phyloP scores from a whole-genome alignment of 192 early-diverging fungal species.

The Rhizophagus prolifer region DNA sequence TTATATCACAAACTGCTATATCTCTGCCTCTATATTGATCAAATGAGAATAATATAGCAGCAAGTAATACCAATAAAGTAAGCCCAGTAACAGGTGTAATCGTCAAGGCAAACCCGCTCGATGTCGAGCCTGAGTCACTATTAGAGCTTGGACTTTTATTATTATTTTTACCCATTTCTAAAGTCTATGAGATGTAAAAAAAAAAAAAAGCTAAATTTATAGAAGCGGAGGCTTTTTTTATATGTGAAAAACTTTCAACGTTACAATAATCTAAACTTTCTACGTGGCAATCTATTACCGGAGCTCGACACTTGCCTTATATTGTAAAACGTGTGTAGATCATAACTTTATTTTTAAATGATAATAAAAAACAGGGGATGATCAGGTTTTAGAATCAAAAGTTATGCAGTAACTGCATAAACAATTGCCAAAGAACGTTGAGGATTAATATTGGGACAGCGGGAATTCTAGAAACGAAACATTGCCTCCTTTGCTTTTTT shows the following conservation, averaged over 20 bases:
- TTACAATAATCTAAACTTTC: background rate
- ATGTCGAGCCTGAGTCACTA: background rate
- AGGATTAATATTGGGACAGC: too few relatives aligned
- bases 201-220: background rate
- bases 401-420: too few relatives aligned
- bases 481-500: too few relatives aligned
- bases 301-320: background rate
- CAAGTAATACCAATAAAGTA: background rate
- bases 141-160: background rate
- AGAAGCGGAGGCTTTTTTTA: background rate
- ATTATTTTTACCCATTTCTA: background rate
- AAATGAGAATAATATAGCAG: background rate
- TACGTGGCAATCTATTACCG: background rate
- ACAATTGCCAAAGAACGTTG: too few relatives aligned
- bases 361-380: too few relatives aligned
- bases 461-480: too few relatives aligned
- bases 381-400: too few relatives aligned
- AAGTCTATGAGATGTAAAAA: background rate
- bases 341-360: background rate
- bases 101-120: background rate
- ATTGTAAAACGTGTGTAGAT: background rate
- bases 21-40: background rate
- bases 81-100: background rate
- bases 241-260: background rate
- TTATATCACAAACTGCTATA: background rate